Evolutionary conservation across 2,329 filamentous ascomycete species (phyloP).

Genomic region (Colletotrichum musae): DNA sequence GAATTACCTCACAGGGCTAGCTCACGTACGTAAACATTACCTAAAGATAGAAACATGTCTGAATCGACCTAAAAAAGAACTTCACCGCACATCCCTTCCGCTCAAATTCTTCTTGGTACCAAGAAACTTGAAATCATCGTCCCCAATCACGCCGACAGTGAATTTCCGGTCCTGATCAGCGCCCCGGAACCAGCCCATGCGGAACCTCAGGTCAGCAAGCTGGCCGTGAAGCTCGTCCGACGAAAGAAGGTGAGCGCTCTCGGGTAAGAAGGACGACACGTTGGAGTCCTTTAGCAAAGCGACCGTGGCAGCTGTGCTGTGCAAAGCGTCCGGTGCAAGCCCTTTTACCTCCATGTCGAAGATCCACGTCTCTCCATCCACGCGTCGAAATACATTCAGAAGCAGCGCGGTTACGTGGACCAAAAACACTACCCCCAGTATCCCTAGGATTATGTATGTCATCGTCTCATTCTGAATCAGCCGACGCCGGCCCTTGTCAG

Average conservation of each 20-base stretch:
- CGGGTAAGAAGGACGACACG: not conserved
- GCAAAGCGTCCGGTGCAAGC: not conserved
- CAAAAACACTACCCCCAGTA: not conserved
- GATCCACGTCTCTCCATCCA: not conserved
- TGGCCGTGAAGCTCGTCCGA: conserved; percentile 1
- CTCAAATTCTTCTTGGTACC: not conserved
- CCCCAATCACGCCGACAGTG: not conserved
- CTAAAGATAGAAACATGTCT: too few species aligned
- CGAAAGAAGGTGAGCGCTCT: not conserved
- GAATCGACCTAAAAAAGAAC: too few species aligned
- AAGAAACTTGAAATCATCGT: not conserved
- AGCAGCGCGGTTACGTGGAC: not conserved
- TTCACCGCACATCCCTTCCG: too few species aligned
- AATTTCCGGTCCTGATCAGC: not conserved
- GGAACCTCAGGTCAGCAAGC: conserved; percentile 1
- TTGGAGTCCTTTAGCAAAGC: not conserved
- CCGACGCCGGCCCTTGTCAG: conserved; percentile 1
- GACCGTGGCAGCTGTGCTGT: not conserved
- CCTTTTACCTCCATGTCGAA: conserved; percentile 10
- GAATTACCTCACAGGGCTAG: too few species aligned
- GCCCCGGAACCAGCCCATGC: not conserved
- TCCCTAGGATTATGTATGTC: not conserved
- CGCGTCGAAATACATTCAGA: not conserved
- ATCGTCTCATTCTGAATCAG: not conserved
- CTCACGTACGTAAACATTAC: too few species aligned